A percentile compares a stretch with the other conserved stretches of the same genome.
These are phyloP conservation scores for Melaleuca alternifolia DNA, from an alignment of 345 rosid species.

Conservation along the genomic window DNA sequence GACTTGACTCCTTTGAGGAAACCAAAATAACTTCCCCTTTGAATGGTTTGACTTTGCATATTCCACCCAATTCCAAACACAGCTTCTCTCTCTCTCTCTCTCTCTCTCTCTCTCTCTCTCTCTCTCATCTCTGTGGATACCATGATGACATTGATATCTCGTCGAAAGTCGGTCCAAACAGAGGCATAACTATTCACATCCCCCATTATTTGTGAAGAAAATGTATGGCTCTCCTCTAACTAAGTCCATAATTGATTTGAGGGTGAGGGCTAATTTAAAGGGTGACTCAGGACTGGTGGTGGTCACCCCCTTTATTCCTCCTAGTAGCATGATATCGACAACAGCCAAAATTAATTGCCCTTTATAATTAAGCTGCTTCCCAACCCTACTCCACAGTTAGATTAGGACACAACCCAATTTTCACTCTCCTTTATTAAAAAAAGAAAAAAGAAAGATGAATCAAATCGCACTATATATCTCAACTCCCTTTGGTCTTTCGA, in stretches of 20 bases:
- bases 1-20: slow-evolving; percentile 12
- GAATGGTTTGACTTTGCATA: neutral
- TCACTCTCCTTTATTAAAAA: neutral
- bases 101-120: neutral
- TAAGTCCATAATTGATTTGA: neutral
- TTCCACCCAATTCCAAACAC: neutral
- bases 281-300: neutral
- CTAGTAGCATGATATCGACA: neutral
- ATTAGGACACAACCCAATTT: neutral
- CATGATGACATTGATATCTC: neutral
- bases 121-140: neutral
- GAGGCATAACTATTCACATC: neutral
- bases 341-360: neutral
- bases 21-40: slow-evolving; percentile 5
- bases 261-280: neutral
- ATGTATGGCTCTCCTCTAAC: neutral
- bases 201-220: neutral
- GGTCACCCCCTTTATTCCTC: neutral
- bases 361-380: neutral
- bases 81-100: neutral
- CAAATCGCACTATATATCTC: neutral
- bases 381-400: neutral
- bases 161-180: neutral
- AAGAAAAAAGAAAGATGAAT: neutral
- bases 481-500: neutral